These are phyloP conservation scores for Phytophthora aleatoria DNA, from an alignment of 352 stramenopile species.

Conservation along the genomic window DNA sequence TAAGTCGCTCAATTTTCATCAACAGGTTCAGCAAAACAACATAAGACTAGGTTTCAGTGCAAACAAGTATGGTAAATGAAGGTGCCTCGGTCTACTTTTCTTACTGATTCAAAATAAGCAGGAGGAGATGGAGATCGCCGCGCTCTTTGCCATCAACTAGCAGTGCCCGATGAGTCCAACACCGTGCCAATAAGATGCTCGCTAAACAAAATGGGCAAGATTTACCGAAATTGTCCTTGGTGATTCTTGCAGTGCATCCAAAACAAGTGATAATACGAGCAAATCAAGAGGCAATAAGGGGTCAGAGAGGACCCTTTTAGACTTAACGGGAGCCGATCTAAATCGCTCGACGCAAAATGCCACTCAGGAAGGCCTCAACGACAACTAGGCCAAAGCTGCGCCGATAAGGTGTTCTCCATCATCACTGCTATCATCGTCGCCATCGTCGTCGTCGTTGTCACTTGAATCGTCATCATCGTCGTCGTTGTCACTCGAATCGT, in stretches of 20 bases:
- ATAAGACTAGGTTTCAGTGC: constrained; percentile 13
- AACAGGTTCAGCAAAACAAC: neutral
- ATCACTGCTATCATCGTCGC: constrained; percentile 39
- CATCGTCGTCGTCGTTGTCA: constrained; percentile 37
- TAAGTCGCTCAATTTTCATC: constrained; percentile 4
- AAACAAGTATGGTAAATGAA: no score
- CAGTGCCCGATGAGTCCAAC: no score
- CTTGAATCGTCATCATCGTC: constrained; percentile 44
- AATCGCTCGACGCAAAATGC: neutral
- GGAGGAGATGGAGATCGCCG: no score
- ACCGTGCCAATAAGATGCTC: no score
- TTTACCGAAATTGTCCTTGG: no score
- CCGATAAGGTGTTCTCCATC: constrained; percentile 43
- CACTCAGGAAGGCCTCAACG: no score
- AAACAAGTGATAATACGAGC: neutral
- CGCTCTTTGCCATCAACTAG: no score
- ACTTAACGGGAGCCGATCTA: neutral
- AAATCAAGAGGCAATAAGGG: constrained; percentile 1
- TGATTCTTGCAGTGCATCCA: no score
- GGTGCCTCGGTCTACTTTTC: no score
- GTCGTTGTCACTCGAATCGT: constrained; percentile 52
- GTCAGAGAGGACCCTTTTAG: neutral
- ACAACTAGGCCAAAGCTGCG: constrained; percentile 30
- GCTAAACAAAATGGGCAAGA: no score
- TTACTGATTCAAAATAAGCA: no score